Percentiles rank a stretch among this genome's conserved stretches.
These are phyloP conservation scores for Schizothecium vesticola DNA, from an alignment of 495 filamentous ascomycete genomes.

Conservation along the genomic window DNA sequence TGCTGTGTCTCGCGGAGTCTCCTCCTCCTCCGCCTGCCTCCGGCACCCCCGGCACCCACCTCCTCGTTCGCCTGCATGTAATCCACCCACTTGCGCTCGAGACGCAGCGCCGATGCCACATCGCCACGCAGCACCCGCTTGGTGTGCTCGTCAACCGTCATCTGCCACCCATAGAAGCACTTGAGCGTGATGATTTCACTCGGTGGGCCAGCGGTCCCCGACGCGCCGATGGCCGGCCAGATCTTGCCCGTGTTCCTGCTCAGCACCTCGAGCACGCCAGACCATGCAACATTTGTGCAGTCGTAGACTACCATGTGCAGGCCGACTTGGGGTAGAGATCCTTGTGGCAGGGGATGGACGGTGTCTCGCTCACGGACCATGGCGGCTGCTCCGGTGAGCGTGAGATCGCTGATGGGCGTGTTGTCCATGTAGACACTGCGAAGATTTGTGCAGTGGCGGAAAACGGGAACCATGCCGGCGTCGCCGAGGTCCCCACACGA, in stretches of 20 bases:
- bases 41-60: constrained; percentile 57
- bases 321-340: constrained; percentile 41
- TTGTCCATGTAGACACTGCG: constrained; percentile 84
- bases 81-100: constrained; percentile 89
- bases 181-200: constrained; percentile 78
- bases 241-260: constrained; percentile 70
- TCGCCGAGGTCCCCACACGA: constrained; percentile 87
- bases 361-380: constrained; percentile 62
- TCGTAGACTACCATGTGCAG: constrained; percentile 84
- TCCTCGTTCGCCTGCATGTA: constrained; percentile 92
- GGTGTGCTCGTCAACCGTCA: constrained; percentile 87
- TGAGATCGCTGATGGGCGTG: constrained; percentile 80
- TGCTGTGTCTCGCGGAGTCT: constrained; percentile 71
- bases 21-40: constrained; percentile 60
- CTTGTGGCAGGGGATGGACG: not conserved
- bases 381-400: constrained; percentile 78
- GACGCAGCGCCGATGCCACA: constrained; percentile 57
- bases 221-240: not conserved
- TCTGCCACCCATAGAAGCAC: constrained; percentile 93
- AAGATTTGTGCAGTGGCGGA: constrained; percentile 67
- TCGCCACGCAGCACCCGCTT: constrained; percentile 76
- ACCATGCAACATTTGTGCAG: constrained; percentile 86
- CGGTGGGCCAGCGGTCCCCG: constrained; percentile 41
- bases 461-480: constrained; percentile 72
- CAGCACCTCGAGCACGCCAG: constrained; percentile 79